Base-by-base conservation (phyloP, 2,329 filamentous ascomycete species). In the Penicillium sp. region DNA sequence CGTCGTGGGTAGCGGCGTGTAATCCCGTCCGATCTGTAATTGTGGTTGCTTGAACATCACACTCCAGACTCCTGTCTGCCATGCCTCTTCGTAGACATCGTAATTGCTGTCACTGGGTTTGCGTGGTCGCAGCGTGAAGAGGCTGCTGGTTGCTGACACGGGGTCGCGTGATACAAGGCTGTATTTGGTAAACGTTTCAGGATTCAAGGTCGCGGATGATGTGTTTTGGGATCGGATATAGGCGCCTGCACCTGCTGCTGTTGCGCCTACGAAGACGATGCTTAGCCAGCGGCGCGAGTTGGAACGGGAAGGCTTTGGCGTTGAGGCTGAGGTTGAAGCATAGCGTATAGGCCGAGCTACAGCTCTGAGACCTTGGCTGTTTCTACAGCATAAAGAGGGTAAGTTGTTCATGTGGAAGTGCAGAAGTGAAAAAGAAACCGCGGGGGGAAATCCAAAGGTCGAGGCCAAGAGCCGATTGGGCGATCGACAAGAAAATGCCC, bases 11-110 rank as follows among this genome's bases (percentile, higher is more conserved):
- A 99, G 78, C 0, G 93, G 91, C 4, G 94, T 97, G 74, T 99
- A 99, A 55, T 91, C 86, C 58, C 94, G 79, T 41, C 90, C 90
- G 64, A 99, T 96, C 74, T 97, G 92, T 54, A 97, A 76, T 71
- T 96, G 87, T 2, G 94, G 94, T 75, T 97, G 94, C 76, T 96
- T 96, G 68, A 96, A 86, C 77, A 97, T 89, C 34, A 97, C 87
- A 59, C 88, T 91, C 88, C 91, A 96, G 40, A 95, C 80, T 5
- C 89, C 88, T 53, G 83, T 79, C 41, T 74, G 72, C 83, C 85
- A 87, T 25, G 79, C 79, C 12, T 74, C 63, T 5, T 71, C 65
- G 54, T 81, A 79, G 37, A 74, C 67, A 29, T 71, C 68, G 41
- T 63, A 64, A 41, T 73, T 75, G 56, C 53, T 60, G 50, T 57